These are phyloP conservation scores for Trichoderma asperelloides DNA, from an alignment of 495 filamentous ascomycete genomes.

Conservation along the genomic window DNA sequence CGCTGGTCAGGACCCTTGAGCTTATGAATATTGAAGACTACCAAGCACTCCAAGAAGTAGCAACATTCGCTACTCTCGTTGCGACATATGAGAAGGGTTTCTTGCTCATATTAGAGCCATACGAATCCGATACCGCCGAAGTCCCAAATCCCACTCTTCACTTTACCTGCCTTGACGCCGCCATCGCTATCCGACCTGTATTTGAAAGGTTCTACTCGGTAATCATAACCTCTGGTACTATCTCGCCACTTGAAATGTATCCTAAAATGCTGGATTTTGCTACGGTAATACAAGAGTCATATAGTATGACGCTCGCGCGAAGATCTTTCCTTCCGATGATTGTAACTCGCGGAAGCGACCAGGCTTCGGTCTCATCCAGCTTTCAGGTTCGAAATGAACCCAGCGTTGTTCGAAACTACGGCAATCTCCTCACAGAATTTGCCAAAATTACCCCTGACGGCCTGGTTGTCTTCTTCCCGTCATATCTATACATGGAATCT, in stretches of 20 bases:
- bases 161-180: slow-evolving; percentile 93
- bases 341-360: slow-evolving; percentile 89
- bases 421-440: slow-evolving; percentile 85
- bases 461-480: slow-evolving; percentile 97
- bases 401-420: slow-evolving; percentile 90
- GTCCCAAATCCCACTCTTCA: slow-evolving; percentile 94
- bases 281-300: slow-evolving; percentile 90
- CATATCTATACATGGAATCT: slow-evolving; percentile 97
- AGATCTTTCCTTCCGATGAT: slow-evolving; percentile 96
- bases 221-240: slow-evolving; percentile 95
- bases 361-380: slow-evolving; percentile 78
- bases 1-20: slow-evolving; percentile 89
- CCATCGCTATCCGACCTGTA: slow-evolving; percentile 96
- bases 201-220: slow-evolving; percentile 96
- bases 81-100: slow-evolving; percentile 98
- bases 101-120: slow-evolving; percentile 90
- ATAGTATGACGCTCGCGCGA: slow-evolving; percentile 93
- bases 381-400: slow-evolving; percentile 95
- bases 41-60: slow-evolving; percentile 92
- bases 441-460: slow-evolving; percentile 91
- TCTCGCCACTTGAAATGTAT: slow-evolving; percentile 97
- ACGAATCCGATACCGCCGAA: slow-evolving; percentile 88
- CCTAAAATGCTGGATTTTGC: slow-evolving; percentile 95
- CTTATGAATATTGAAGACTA: slow-evolving; percentile 98
- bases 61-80: slow-evolving; percentile 95